Evolutionary conservation across 2,329 filamentous ascomycete genomes (phyloP).

Genomic region (Botrytis fragariae): DNA sequence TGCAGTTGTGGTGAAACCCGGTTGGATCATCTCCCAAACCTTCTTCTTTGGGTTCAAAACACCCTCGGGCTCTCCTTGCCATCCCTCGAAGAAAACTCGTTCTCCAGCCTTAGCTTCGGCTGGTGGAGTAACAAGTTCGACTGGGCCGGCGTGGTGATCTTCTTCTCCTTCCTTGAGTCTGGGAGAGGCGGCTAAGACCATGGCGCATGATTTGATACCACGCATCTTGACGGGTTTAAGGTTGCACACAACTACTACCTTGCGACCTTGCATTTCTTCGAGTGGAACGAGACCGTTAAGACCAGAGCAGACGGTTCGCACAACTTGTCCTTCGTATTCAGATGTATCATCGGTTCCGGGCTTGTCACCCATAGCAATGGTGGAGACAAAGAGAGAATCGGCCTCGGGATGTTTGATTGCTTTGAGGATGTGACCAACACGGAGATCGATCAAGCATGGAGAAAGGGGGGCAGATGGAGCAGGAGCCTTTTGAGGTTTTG

Average conservation of each 20-base stretch:
- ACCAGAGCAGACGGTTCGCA: constrained; percentile 94
- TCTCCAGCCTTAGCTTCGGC: constrained; percentile 77
- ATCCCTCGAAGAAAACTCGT: constrained; percentile 89
- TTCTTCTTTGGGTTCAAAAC: constrained; percentile 99
- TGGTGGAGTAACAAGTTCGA: constrained; percentile 88
- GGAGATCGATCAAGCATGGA: constrained; percentile 85
- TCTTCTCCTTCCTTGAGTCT: constrained; percentile 75
- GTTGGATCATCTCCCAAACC: constrained; percentile 95
- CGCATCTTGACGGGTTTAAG: constrained; percentile 99
- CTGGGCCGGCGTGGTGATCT: constrained; percentile 81
- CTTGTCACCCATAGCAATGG: constrained; percentile 89
- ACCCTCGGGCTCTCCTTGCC: constrained; percentile 87
- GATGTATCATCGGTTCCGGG: constrained; percentile 83
- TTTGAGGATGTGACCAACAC: constrained; percentile 96
- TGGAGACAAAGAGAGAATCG: constrained; percentile 92
- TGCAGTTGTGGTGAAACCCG: constrained; percentile 88
- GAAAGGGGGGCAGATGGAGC: constrained; percentile 73
- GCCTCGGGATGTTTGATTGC: constrained; percentile 94
- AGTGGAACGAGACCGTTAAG: constrained; percentile 90
- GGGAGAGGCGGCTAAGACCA: constrained; percentile 96
- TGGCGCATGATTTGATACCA: constrained; percentile 75
- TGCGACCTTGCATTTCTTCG: constrained; percentile 94
- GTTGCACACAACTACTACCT: constrained; percentile 94
- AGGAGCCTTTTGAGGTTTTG: constrained; percentile 67
- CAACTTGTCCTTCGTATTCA: constrained; percentile 87